Evolutionary conservation across 2,329 filamentous ascomycete species (phyloP).

Genomic region (Paecilomyces variotii): DNA sequence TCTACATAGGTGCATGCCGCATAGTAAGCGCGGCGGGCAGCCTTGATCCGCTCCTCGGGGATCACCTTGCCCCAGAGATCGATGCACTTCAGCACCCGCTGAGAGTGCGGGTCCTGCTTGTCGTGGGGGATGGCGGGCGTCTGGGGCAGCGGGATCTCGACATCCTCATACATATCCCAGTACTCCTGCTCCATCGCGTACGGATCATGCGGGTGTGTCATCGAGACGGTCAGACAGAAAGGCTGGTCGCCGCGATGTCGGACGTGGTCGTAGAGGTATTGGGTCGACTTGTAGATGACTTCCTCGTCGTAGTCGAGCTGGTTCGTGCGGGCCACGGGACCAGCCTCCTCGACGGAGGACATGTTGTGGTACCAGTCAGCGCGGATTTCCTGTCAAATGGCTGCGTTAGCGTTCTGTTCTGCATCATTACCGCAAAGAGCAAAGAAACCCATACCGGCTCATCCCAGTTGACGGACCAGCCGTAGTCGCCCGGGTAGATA

Average conservation of each 20-base stretch:
- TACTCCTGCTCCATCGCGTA: conserved; percentile 92
- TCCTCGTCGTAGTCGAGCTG: conserved; percentile 95
- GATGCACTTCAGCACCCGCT: conserved; percentile 76
- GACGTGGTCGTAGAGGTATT: conserved; percentile 86
- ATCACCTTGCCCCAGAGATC: conserved; percentile 81
- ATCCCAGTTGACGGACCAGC: conserved; percentile 95
- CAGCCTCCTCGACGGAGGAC: conserved; percentile 84
- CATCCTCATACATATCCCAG: conserved; percentile 84
- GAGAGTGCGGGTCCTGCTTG: conserved; percentile 77
- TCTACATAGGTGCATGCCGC: conserved; percentile 91
- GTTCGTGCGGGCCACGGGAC: conserved; percentile 81
- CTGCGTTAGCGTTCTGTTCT: not conserved
- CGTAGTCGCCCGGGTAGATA: conserved; percentile 90
- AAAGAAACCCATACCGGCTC: conserved; percentile 50
- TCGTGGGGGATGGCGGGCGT: conserved; percentile 65
- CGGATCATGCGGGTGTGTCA: conserved; percentile 90
- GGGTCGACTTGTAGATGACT: conserved; percentile 83
- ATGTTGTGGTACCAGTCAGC: conserved; percentile 97
- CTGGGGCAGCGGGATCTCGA: conserved; percentile 77
- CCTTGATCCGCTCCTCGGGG: conserved; percentile 76
- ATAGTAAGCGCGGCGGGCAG: conserved; percentile 81
- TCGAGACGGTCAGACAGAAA: conserved; percentile 82
- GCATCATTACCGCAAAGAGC: not conserved
- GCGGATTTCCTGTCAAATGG: conserved; percentile 39
- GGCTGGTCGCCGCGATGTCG: conserved; percentile 70